Conservation (phyloP, 2,329 filamentous ascomycete species). For the Ophiostoma angusticollis region DNA sequence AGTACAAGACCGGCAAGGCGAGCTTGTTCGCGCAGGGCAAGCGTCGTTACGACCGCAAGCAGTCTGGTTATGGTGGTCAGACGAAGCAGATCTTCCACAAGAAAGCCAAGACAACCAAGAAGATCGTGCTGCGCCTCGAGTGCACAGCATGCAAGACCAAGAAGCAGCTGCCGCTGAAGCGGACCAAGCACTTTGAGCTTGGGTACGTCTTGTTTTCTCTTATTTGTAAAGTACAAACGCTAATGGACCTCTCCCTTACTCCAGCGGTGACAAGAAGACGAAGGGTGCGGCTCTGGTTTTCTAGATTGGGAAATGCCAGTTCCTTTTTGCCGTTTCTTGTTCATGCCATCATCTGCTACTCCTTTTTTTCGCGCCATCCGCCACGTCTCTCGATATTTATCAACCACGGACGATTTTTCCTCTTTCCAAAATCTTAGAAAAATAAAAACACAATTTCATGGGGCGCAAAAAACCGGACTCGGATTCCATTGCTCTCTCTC, state of each 20-base stretch:
- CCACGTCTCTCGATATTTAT: neutral
- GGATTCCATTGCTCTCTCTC: too few species aligned
- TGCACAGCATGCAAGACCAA: constrained; percentile 98
- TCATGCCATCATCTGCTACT: constrained; percentile 1
- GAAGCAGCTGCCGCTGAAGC: constrained; percentile 94
- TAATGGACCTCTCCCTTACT: constrained; percentile 23
- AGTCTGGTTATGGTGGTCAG: constrained; percentile 99
- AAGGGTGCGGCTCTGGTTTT: constrained; percentile 99
- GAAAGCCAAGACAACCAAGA: constrained; percentile 99
- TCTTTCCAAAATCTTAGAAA: too few species aligned
- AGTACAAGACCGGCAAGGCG: constrained; percentile 49
- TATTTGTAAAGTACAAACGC: too few species aligned
- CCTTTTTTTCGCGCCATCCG: constrained; percentile 4
- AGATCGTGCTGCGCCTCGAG: constrained; percentile 96
- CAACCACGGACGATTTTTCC: too few species aligned
- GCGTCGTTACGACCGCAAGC: constrained; percentile 84
- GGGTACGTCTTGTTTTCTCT: constrained; percentile 51
- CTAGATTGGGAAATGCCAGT: constrained; percentile 37
- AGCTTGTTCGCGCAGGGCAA: constrained; percentile 63
- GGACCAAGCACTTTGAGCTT: constrained; percentile 99
- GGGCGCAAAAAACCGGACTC: too few species aligned
- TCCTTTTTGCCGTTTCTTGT: constrained; percentile 2
- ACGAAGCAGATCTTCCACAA: constrained; percentile 99
- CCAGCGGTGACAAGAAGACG: constrained; percentile 99
- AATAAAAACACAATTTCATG: too few species aligned